These are phyloP conservation scores for Kalmusia sp. DNA, from an alignment of 2,329 filamentous ascomycete genomes.

Conservation along the genomic window DNA sequence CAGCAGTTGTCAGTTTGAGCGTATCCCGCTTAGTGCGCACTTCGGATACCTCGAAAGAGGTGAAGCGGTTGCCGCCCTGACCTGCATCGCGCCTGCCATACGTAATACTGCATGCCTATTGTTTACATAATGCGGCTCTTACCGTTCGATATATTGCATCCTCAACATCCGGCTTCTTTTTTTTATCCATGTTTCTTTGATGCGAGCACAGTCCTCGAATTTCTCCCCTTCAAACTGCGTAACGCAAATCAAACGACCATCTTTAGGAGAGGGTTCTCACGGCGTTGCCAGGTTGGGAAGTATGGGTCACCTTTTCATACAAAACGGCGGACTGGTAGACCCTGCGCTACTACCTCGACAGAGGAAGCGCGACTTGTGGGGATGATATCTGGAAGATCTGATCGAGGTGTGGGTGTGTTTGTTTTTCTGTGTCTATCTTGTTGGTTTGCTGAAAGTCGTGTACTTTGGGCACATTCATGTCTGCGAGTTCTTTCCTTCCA, in stretches of 20 bases:
- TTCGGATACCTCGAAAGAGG: conserved; percentile 34
- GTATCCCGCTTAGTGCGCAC: conserved; percentile 22
- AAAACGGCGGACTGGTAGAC: conserved; percentile 41
- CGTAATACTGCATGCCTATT: conserved; percentile 30
- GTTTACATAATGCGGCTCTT: conserved; percentile 33
- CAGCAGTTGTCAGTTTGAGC: conserved; percentile 29
- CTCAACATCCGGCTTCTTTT: conserved; percentile 17
- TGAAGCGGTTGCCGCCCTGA: conserved; percentile 19
- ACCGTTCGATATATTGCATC: conserved; percentile 38
- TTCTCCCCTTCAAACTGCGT: conserved; percentile 28
- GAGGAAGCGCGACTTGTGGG: conserved; percentile 16
- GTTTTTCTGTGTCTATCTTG: conserved; percentile 17
- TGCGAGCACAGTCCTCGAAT: conserved; percentile 28
- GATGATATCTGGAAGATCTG: conserved; percentile 19
- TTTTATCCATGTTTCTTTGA: conserved; percentile 19
- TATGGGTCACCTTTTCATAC: conserved; percentile 22
- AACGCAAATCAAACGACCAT: conserved; percentile 48
- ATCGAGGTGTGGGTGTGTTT: conserved; percentile 17
- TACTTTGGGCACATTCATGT: conserved; percentile 17
- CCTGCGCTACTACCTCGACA: conserved; percentile 29
- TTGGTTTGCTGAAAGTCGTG: conserved; percentile 5
- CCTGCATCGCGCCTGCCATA: conserved; percentile 24
- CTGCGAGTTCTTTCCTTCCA: conserved; percentile 20
- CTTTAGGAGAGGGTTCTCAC: conserved; percentile 34
- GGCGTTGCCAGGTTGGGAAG: conserved; percentile 43